Conservation (phyloP, 2,329 filamentous ascomycete genomes). For the Gnomoniopsis sp. region DNA sequence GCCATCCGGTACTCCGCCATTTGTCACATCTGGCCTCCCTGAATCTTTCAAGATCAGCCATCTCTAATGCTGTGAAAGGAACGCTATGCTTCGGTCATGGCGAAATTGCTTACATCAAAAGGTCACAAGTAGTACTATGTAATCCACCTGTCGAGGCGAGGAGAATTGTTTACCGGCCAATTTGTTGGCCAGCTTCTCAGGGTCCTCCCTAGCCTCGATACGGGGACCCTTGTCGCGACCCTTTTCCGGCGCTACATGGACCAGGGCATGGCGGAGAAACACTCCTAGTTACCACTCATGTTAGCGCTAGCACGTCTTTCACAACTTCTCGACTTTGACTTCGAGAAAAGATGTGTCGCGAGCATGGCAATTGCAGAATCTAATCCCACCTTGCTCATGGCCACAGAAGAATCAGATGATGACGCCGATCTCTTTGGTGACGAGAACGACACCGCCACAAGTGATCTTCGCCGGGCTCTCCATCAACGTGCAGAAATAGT, state of each 20-base stretch:
- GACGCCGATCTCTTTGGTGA: constrained; percentile 14
- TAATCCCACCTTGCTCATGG: not conserved
- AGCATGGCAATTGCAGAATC: not conserved
- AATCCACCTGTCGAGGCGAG: not conserved
- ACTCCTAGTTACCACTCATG: no score
- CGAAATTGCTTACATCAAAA: not conserved
- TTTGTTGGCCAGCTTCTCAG: not conserved
- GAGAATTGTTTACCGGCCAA: not conserved
- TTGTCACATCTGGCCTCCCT: not conserved
- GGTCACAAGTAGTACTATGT: not conserved
- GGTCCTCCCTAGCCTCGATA: not conserved
- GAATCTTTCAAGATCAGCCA: not conserved
- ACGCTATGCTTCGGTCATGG: not conserved
- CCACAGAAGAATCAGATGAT: not conserved
- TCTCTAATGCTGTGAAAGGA: not conserved
- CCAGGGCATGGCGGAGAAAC: no score
- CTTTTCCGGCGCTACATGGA: no score
- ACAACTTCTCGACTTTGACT: no score
- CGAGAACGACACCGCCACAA: not conserved
- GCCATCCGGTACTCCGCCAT: not conserved
- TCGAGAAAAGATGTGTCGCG: not conserved
- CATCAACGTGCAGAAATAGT: constrained; percentile 11
- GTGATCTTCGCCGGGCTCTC: not conserved
- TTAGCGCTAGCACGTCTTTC: no score
- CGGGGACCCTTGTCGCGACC: no score